A percentile compares a stretch with the other conserved stretches of the same genome.
Conservation (phyloP, 495 filamentous ascomycete species). For the Aspergillus ostianus region DNA sequence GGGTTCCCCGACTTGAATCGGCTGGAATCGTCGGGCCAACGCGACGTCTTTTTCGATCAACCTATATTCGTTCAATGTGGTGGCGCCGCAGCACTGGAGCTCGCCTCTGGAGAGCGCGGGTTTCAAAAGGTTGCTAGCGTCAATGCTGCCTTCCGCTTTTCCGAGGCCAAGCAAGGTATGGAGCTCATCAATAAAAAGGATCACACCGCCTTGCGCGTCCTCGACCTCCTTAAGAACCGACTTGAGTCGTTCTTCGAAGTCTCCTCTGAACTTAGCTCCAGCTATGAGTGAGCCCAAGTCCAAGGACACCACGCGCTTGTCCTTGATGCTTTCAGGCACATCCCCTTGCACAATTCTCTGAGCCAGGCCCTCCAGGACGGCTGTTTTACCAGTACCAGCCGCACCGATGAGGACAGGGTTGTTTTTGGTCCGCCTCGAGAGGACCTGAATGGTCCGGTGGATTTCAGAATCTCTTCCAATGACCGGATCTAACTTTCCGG, state of each 20-base stretch:
- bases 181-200: slow-evolving; percentile 94
- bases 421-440: slow-evolving; percentile 93
- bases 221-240: slow-evolving; percentile 86
- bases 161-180: slow-evolving; percentile 90
- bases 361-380: slow-evolving; percentile 88
- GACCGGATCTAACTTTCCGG: slow-evolving; percentile 91
- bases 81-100: slow-evolving; percentile 92
- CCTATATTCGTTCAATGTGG: slow-evolving; percentile 88
- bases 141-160: slow-evolving; percentile 93
- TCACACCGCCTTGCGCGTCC: slow-evolving; percentile 82
- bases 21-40: slow-evolving; percentile 88
- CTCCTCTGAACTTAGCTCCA: slow-evolving; percentile 91
- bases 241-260: slow-evolving; percentile 95
- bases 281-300: slow-evolving; percentile 92
- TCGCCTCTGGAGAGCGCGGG: slow-evolving; percentile 91
- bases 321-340: slow-evolving; percentile 94
- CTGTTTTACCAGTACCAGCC: slow-evolving; percentile 94
- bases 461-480: slow-evolving; percentile 92
- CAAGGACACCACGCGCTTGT: slow-evolving; percentile 82
- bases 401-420: slow-evolving; percentile 92
- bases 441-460: slow-evolving; percentile 87
- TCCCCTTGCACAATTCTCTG: slow-evolving; percentile 88
- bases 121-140: slow-evolving; percentile 93
- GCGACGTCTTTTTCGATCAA: slow-evolving; percentile 95
- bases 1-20: slow-evolving; percentile 85